Percentiles rank a stretch among this genome's conserved stretches.
Conservation (phyloP, 1,284 basidiomycete genomes). For the Leccinum ponderosum region DNA sequence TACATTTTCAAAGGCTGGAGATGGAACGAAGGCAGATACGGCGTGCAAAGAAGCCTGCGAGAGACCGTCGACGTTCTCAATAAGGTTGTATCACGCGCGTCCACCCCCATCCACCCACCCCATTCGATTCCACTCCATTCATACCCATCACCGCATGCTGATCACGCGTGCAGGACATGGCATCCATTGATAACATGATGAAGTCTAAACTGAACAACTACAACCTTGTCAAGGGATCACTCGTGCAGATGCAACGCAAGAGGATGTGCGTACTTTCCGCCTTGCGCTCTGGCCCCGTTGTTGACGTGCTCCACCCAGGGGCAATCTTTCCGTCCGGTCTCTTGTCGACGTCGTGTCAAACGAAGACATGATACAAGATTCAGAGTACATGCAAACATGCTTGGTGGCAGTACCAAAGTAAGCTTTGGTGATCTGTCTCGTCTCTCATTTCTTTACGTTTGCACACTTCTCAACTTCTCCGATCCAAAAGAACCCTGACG, state of each 20-base stretch:
- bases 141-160: slow-evolving; percentile 17
- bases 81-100: slow-evolving; percentile 56
- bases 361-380: slow-evolving; percentile 82
- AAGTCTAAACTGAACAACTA: slow-evolving; percentile 91
- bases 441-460: slow-evolving; percentile 1
- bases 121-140: slow-evolving; percentile 10
- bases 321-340: slow-evolving; percentile 90
- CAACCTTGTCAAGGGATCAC: slow-evolving; percentile 90
- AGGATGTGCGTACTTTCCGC: slow-evolving; percentile 65
- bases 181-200: slow-evolving; percentile 86
- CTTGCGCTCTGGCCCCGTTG: slow-evolving; percentile 5
- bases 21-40: slow-evolving; percentile 91
- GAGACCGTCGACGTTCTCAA: slow-evolving; percentile 83
- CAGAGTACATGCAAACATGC: slow-evolving; percentile 93
- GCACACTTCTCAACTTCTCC: slow-evolving; percentile 10
- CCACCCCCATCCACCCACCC: slow-evolving; percentile 8
- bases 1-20: slow-evolving; percentile 80
- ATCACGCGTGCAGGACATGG: slow-evolving; percentile 69
- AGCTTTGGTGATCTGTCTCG: slow-evolving; percentile 23
- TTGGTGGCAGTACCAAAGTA: slow-evolving; percentile 95
- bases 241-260: slow-evolving; percentile 94
- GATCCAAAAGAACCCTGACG: slow-evolving; percentile 60
- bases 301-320: slow-evolving; percentile 50
- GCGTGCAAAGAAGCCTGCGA: slow-evolving; percentile 72
- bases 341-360: slow-evolving; percentile 85